Conservation (phyloP, 768 basidiomycete species). For the Tricholoma flavovirens region DNA sequence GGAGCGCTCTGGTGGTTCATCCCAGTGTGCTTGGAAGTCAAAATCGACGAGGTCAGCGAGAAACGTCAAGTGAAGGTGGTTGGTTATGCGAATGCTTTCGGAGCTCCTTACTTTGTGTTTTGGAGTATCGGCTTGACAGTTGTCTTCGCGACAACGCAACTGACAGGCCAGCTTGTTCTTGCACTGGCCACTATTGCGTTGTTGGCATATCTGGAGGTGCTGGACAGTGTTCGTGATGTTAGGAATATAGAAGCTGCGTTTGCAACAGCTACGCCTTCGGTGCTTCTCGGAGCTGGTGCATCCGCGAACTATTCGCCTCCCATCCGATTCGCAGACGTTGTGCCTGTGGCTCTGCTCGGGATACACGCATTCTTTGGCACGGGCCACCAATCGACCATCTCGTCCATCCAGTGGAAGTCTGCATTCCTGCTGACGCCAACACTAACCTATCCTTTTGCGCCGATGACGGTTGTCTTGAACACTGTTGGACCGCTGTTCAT, state of each 20-base stretch:
- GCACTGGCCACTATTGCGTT: conserved; percentile 58
- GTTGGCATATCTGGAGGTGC: conserved; percentile 71
- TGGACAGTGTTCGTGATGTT: conserved; percentile 79
- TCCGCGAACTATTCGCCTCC: conserved; percentile 25
- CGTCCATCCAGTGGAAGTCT: conserved; percentile 92
- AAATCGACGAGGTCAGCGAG: conserved; percentile 21
- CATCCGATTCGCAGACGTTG: conserved; percentile 60
- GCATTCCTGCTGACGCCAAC: conserved; percentile 78
- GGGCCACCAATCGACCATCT: conserved; percentile 86
- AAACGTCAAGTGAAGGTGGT: conserved; percentile 53
- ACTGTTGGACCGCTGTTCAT: conserved; percentile 70
- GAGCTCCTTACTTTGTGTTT: conserved; percentile 82
- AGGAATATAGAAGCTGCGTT: conserved; percentile 47
- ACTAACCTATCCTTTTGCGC: conserved; percentile 68
- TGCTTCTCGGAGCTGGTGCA: conserved; percentile 30
- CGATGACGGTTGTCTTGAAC: conserved; percentile 70
- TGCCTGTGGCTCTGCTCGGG: conserved; percentile 71
- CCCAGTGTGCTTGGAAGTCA: conserved; percentile 71
- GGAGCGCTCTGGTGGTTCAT: conserved; percentile 63
- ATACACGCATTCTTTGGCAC: conserved; percentile 79
- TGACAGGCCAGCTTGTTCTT: conserved; percentile 78
- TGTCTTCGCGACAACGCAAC: conserved; percentile 63
- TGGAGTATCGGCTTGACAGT: conserved; percentile 61
- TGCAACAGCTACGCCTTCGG: conserved; percentile 39
- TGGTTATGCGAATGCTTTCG: conserved; percentile 88